A percentile compares a stretch with the other conserved stretches of the same genome.
Conservation (phyloP, 345 rosid species). For the Acer yangbiense region DNA sequence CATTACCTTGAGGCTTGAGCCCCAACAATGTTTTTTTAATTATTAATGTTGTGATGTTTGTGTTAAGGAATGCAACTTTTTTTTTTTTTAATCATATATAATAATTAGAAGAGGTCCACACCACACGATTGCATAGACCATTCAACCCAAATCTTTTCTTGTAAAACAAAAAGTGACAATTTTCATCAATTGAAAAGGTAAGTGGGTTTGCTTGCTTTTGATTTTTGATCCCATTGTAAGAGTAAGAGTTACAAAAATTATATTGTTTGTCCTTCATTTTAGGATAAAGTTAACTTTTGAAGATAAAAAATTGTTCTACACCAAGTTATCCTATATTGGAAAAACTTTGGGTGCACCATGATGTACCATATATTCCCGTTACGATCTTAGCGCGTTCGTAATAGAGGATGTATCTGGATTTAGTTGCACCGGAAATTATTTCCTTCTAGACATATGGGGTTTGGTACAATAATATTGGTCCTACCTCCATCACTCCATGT, state of each 20-base stretch:
- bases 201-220: neutral
- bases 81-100: neutral
- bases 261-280: neutral
- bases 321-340: no score
- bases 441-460: neutral
- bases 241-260: neutral
- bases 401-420: neutral
- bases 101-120: constrained; percentile 7
- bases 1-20: neutral
- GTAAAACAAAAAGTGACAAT: neutral
- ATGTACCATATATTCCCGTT: no score
- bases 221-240: neutral
- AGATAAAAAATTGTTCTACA: neutral
- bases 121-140: constrained; percentile 3
- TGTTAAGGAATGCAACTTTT: neutral
- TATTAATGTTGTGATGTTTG: neutral
- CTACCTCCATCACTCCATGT: neutral
- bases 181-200: neutral
- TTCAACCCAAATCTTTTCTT: neutral
- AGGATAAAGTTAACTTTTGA: constrained; percentile 13
- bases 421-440: no score
- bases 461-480: neutral
- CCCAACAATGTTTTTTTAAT: neutral
- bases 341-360: no score
- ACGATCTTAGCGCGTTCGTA: no score